Evolutionary conservation across 2,329 filamentous ascomycete genomes (phyloP), one percentile per base, ranked within the genome.

Genomic region (Fusarium sarcochroum): DNA sequence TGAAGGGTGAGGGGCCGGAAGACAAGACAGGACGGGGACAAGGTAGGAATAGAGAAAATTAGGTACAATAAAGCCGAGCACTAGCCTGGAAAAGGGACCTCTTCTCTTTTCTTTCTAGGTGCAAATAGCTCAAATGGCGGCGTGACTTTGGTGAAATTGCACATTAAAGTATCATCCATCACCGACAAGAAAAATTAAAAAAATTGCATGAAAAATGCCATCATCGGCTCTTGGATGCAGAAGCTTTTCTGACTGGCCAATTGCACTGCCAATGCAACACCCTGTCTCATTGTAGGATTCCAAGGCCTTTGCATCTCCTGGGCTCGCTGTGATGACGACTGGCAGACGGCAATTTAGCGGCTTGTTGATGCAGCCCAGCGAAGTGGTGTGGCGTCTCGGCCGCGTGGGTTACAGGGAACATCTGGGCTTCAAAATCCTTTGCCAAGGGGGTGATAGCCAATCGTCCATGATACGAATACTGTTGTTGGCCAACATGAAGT

Each of bases 371-470:
- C 45, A 30, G 4, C 27, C 27, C 27, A 30, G 27, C 27, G 27
- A 25, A 35, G 50, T 57, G 32, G 42, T 61, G 67, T 73, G 68
- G 62, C 59, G 62, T 70, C 42, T 44, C 41, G 42, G 59, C 69
- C 66, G 69, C 63, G 60, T 69, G 68, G 69, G 51, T 45, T 54
- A 58, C 70, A 64, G 56, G 64, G 69, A 51, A 38, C 37, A 30
- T 35, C 40, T 48, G 54, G 52, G 41, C 44, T 62, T 44, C 35
- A 30, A 7, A 30, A 13, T 11, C 27, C 27, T 30, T 30, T 59
- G 55, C 50, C 25, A 40, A 15, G 23, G 58, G 45, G 45, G 27
- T 10, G 3, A 5, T 30, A 30, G 4, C 27, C 27, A 30, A 30
- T 30, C 41, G 37, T 58, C 57, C 49, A 62, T 67, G 14, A 63